phyloP scores from a whole-genome alignment of 2,329 filamentous ascomycete genomes.

The Beauveria australis region DNA sequence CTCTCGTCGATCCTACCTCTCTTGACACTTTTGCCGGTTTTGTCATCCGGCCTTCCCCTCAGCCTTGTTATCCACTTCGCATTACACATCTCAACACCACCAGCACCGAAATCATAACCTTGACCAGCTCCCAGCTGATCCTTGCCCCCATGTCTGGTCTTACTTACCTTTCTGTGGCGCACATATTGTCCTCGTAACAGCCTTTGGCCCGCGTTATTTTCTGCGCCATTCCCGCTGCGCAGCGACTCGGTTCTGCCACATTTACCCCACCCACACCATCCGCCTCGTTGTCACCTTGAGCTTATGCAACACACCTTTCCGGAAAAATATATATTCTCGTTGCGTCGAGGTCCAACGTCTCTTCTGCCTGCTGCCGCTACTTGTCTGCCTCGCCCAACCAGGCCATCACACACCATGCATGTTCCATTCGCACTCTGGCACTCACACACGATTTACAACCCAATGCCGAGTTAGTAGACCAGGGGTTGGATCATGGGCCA shows the following conservation, averaged over 20 bases:
- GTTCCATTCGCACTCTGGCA: background rate
- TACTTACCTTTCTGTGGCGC: background rate
- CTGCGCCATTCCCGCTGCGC: background rate
- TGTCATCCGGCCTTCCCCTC: too few species aligned
- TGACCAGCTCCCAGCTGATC: background rate
- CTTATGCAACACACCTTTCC: background rate
- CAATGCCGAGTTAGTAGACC: background rate
- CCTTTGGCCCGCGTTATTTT: background rate
- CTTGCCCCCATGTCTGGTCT: background rate
- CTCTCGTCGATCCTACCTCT: too few species aligned
- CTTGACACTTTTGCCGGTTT: too few species aligned
- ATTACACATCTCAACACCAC: background rate
- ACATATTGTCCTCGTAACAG: background rate
- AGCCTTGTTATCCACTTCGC: background rate
- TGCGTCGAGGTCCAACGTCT: background rate
- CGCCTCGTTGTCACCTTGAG: background rate
- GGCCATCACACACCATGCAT: background rate
- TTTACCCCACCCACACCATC: slow-evolving; percentile 2
- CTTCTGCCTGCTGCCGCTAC: background rate
- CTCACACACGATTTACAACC: background rate
- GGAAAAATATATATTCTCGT: background rate
- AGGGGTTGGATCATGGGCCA: background rate
- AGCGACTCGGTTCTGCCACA: slow-evolving; percentile 4
- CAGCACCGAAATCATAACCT: too few species aligned
- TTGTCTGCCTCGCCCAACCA: background rate